Evolutionary conservation across 2,329 filamentous ascomycete genomes (phyloP), one percentile per base, ranked within the genome.

Genomic region (Aspergillus ochraceoroseus): DNA sequence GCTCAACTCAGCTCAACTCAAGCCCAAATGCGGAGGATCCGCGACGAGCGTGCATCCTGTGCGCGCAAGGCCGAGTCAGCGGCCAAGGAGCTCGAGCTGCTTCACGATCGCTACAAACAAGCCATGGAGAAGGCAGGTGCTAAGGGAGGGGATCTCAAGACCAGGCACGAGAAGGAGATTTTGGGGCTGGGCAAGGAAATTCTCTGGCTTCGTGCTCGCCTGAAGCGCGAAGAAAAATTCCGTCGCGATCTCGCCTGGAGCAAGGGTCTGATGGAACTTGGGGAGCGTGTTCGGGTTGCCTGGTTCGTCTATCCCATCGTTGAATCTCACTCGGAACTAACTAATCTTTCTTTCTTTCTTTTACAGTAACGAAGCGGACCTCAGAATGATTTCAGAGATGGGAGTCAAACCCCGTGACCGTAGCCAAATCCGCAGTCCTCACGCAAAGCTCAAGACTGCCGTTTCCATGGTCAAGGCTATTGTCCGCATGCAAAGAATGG

Each of bases 161-260:
- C 61, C 58, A 54, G 64, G 51, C 56, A 71, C 60, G 71, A 75
- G 34, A 80, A 83, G 31, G 80, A 87, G 55, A 79, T 95, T 38
- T 79, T 82, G 52, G 90, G 90, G 12, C 74, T 96, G 59, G 78
- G 80, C 38, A 85, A 92, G 68, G 89, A 96, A 67, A 90, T 96
- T 61, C 79, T 88, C 56, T 96, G 86, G 80, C 79, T 96, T 62
- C 80, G 88, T 55, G 86, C 87, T 2, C 80, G 83, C 37, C 85
- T 85, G 69, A 76, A 79, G 59, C 78, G 92, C 20, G 90, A 95
- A 65, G 80, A 86, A 53, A 79, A 77, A 35, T 82, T 96, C 66
- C 77, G 92, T 28, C 75, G 77, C 48, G 86, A 89, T 56, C 77
- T 90, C 20, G 85, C 85, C 6, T 94, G 83, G 67, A 87, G 87